These are phyloP conservation scores for Mycena floridula DNA, from an alignment of 768 basidiomycete genomes.

Conservation along the genomic window DNA sequence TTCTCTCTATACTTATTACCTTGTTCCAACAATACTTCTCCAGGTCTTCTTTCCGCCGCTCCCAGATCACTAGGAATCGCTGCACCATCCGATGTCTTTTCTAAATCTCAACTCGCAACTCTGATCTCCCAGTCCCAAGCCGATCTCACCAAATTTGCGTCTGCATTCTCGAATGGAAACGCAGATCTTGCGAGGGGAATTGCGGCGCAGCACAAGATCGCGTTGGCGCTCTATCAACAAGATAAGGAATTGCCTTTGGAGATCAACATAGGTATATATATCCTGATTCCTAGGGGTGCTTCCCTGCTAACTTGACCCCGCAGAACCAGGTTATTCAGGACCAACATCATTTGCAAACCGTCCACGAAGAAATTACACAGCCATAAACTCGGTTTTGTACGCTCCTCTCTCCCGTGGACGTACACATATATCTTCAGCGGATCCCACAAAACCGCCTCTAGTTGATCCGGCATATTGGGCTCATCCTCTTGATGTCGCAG, in stretches of 20 bases:
- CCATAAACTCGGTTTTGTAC: constrained; percentile 26
- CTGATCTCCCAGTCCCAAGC: constrained; percentile 15
- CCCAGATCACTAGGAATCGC: constrained; percentile 24
- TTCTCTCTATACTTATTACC: not conserved
- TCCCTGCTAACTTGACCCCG: not conserved
- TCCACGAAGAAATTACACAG: constrained; percentile 22
- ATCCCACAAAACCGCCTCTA: constrained; percentile 32
- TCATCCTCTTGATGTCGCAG: constrained; percentile 23
- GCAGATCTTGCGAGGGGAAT: constrained; percentile 21
- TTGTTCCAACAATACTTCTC: not conserved
- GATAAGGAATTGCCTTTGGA: constrained; percentile 21
- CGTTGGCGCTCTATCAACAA: constrained; percentile 16
- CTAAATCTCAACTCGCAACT: constrained; percentile 7
- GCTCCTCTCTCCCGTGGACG: constrained; percentile 38
- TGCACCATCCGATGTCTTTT: constrained; percentile 21
- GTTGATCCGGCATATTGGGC: constrained; percentile 45
- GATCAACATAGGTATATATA: constrained; percentile 20
- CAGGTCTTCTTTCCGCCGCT: constrained; percentile 21
- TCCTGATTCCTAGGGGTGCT: not conserved
- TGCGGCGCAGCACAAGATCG: constrained; percentile 20
- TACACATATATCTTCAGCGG: constrained; percentile 37
- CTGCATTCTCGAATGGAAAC: constrained; percentile 26
- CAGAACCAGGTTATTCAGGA: constrained; percentile 28
- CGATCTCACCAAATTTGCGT: constrained; percentile 18
- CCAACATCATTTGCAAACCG: constrained; percentile 16